These are phyloP conservation scores for Coemansia linderi DNA, from an alignment of 371 early-diverging fungal genomes.

Conservation along the genomic window DNA sequence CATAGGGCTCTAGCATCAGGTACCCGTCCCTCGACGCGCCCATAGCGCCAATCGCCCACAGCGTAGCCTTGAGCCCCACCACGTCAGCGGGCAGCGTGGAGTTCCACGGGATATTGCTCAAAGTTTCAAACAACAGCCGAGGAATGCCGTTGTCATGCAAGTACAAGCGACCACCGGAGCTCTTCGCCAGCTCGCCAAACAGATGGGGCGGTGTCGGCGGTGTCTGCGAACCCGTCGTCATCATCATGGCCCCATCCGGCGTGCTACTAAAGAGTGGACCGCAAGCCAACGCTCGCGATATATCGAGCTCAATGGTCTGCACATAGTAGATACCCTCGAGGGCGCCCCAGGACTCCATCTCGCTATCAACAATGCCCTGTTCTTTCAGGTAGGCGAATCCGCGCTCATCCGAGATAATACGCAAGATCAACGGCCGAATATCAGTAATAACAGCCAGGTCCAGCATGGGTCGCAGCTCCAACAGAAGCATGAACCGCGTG, in stretches of 20 bases:
- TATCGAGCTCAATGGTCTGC: slow-evolving; percentile 49
- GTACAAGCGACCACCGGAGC: slow-evolving; percentile 31
- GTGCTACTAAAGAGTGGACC: slow-evolving; percentile 52
- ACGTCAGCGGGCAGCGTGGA: slow-evolving; percentile 34
- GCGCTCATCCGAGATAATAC: slow-evolving; percentile 35
- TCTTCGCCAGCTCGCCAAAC: slow-evolving; percentile 50
- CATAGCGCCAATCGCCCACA: slow-evolving; percentile 54
- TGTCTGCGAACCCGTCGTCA: slow-evolving; percentile 46
- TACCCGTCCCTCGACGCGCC: slow-evolving; percentile 44
- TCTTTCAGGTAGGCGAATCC: slow-evolving; percentile 38
- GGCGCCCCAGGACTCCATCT: slow-evolving; percentile 54
- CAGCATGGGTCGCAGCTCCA: slow-evolving; percentile 43
- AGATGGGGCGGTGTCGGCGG: slow-evolving; percentile 50
- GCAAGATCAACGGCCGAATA: slow-evolving; percentile 48
- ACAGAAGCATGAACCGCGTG: slow-evolving; percentile 21
- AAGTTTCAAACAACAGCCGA: slow-evolving; percentile 48
- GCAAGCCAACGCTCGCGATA: slow-evolving; percentile 48
- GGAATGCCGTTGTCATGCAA: slow-evolving; percentile 32
- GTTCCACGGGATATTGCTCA: slow-evolving; percentile 51
- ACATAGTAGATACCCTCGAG: slow-evolving; percentile 49
- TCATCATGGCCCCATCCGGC: slow-evolving; percentile 43
- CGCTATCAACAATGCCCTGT: slow-evolving; percentile 46
- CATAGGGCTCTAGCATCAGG: slow-evolving; percentile 30
- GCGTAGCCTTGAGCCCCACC: slow-evolving; percentile 51
- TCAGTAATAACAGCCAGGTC: slow-evolving; percentile 46